Conservation (phyloP, 192 early-diverging fungal species). For the Obelidium mucronatum region DNA sequence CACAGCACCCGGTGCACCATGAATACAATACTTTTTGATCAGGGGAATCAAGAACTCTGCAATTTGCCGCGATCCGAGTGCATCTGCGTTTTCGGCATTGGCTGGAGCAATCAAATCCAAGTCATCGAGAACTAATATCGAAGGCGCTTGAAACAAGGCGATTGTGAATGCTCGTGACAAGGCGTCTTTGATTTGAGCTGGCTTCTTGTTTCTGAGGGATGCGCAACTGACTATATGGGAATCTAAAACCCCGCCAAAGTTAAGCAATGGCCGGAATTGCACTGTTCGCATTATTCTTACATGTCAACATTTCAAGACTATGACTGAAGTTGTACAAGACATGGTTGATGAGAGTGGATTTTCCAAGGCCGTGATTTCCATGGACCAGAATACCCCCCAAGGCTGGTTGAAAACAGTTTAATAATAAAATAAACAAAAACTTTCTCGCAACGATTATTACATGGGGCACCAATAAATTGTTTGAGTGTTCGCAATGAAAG, state of each 20-base stretch:
- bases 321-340: conserved; percentile 32
- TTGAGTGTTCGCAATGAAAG: background rate
- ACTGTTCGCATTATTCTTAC: conserved; percentile 29
- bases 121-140: conserved; percentile 77
- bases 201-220: conserved; percentile 64
- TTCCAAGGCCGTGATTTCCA: conserved; percentile 50
- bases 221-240: conserved; percentile 74
- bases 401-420: conserved; percentile 18
- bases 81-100: conserved; percentile 75
- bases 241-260: conserved; percentile 48
- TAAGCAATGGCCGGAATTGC: background rate
- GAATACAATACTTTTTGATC: conserved; percentile 48
- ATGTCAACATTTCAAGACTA: conserved; percentile 31
- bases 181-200: conserved; percentile 65
- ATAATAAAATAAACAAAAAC: background rate
- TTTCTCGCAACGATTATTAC: conserved; percentile 12
- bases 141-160: conserved; percentile 75
- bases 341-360: conserved; percentile 38
- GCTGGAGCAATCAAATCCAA: conserved; percentile 77
- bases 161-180: conserved; percentile 67
- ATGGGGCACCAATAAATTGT: conserved; percentile 8
- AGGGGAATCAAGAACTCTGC: conserved; percentile 71
- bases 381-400: conserved; percentile 47
- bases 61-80: conserved; percentile 67
- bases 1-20: conserved; percentile 42